Conservation (phyloP, 805 yeast species). For the Candida tibetensis region DNA sequence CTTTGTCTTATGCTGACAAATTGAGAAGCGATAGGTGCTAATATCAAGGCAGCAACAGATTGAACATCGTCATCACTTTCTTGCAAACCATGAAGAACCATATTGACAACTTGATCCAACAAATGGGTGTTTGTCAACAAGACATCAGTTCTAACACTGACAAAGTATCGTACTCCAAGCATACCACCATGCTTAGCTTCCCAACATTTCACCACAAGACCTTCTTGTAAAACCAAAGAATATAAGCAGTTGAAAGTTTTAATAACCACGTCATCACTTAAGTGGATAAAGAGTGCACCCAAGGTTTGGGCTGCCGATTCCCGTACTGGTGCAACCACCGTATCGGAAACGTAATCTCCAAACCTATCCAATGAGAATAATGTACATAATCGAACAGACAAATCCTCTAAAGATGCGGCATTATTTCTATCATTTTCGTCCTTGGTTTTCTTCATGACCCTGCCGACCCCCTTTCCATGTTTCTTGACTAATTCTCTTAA, state of each 20-base stretch:
- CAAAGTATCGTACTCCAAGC: constrained; percentile 89
- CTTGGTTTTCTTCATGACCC: constrained; percentile 60
- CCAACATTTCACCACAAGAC: constrained; percentile 65
- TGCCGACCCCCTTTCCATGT: constrained; percentile 85
- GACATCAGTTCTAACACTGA: constrained; percentile 82
- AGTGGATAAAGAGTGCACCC: constrained; percentile 81
- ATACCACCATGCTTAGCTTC: constrained; percentile 98
- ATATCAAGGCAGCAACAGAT: constrained; percentile 91
- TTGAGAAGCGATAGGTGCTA: constrained; percentile 85
- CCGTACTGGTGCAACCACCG: constrained; percentile 96
- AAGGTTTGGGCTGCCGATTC: constrained; percentile 95
- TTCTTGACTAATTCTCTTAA: constrained; percentile 77
- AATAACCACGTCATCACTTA: constrained; percentile 56
- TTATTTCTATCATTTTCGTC: constrained; percentile 68
- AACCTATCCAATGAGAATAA: constrained; percentile 90
- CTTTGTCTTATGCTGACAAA: constrained; percentile 66
- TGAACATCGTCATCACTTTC: constrained; percentile 92
- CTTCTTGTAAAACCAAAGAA: constrained; percentile 66
- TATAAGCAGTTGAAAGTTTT: constrained; percentile 65
- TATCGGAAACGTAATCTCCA: constrained; percentile 96
- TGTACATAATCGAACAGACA: constrained; percentile 80
- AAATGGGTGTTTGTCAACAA: constrained; percentile 55
- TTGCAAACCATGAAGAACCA: constrained; percentile 81
- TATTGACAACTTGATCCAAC: constrained; percentile 69
- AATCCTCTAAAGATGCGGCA: constrained; percentile 73